Evolutionary conservation across 2,329 filamentous ascomycete species (phyloP), one percentile per base, ranked within the genome.

Genomic region (Mycosphaerella sp.): DNA sequence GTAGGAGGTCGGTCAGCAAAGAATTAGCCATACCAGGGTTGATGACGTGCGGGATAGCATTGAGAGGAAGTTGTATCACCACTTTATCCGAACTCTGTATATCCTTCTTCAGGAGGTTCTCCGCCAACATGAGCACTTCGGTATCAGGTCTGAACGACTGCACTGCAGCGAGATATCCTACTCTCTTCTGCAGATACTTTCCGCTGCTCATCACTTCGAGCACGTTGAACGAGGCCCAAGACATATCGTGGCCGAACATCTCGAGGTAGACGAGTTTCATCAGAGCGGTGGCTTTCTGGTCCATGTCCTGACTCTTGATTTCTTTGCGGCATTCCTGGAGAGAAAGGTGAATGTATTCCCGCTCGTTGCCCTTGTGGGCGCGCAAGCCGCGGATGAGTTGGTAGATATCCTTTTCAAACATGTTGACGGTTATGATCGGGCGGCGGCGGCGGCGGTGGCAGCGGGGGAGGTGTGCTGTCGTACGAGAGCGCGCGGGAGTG

Each of bases 211-310:
- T 98, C 74, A 98, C 93, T 75, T 98, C 93, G 45, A 98, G 84
- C 49, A 97, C 92, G 70, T 98, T 89, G 74, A 98, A 98, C 10
- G 91, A 91, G 3, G 93, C 93, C 93, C 93, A 98, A 2, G 92
- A 96, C 93, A 98, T 98, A 73, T 97, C 93, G 70, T 97, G 88
- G 11, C 93, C 93, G 64, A 97, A 91, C 93, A 98, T 98, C 71
- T 98, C 93, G 62, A 98, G 82, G 71, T 98, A 98, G 50, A 96
- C 86, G 64, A 98, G 81, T 77, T 98, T 98, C 67, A 98, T 78
- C 51, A 98, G 80, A 44, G 93, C 93, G 34, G 90, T 97, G 17
- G 93, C 91, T 78, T 98, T 98, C 73, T 95, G 81, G 75, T 97
- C 91, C 87, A 96, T 93, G 73, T 98, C 93, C 74, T 92, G 87